Conservation (phyloP, 371 early-diverging fungal species). For the Encephalitozoon romaleae region DNA sequence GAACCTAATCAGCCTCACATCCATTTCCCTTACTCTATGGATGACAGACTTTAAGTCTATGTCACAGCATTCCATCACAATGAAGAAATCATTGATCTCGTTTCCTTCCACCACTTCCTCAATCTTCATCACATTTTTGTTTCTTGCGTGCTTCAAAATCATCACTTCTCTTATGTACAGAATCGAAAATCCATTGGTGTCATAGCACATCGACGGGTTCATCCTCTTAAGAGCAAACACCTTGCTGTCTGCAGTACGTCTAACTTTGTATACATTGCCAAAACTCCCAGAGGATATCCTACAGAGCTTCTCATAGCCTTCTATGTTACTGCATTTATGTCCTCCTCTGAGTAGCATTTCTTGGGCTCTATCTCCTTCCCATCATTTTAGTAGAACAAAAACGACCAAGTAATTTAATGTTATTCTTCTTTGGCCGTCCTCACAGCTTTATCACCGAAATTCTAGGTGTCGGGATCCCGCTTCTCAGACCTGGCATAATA, state of each 20-base stretch:
- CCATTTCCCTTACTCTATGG: not conserved
- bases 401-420: not conserved
- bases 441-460: not conserved
- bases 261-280: constrained; percentile 71
- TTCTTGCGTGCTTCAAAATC: not conserved
- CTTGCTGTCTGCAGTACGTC: constrained; percentile 63
- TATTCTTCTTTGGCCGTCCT: not conserved
- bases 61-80: constrained; percentile 71
- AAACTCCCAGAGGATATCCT: constrained; percentile 75
- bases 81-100: constrained; percentile 65
- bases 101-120: constrained; percentile 63
- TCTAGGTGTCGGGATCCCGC: not conserved
- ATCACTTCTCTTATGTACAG: constrained; percentile 28
- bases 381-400: not conserved
- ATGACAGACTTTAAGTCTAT: constrained; percentile 61
- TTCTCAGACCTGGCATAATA: not conserved
- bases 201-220: constrained; percentile 13
- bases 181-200: constrained; percentile 12
- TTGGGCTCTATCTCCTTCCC: not conserved
- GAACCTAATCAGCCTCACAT: not conserved
- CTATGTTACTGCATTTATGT: not conserved
- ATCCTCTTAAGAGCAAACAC: constrained; percentile 11
- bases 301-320: not conserved
- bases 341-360: not conserved
- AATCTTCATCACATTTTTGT: constrained; percentile 9